Evolutionary conservation across 345 rosid genomes (phyloP), one percentile per base, ranked within the genome.

Genomic region (Heritiera fomes): DNA sequence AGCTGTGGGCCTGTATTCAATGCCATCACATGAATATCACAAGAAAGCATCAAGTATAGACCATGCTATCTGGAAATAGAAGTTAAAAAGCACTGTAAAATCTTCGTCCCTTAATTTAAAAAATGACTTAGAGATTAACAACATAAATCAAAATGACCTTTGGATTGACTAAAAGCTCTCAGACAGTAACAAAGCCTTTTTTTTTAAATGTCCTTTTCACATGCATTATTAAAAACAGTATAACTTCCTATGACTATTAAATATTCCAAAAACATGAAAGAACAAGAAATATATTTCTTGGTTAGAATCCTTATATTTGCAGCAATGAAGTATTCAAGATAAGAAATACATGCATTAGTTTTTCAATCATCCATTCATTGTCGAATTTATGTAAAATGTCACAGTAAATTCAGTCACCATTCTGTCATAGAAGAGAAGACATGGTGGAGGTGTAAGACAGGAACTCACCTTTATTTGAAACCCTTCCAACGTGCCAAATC

Each of bases 401-500:
- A 15, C 9, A 1, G 67, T 32, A 62, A 7, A 62, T 43, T 40
- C 43, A 40, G 43, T 40, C 4, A 40, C 43, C 43, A 4, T 23
- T 23, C 43, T 40, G 43, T 40, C 43, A 40, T 40, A 52, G 3
- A 9, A 47, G 52, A 65, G 11, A 17, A 15, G 47, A 13, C 8
- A 23, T 8, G 28, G 8, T 23, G 64, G 64, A 34, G 14, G 15
- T 60, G 13, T 63, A 38, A 64, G 41, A 20, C 7, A 49, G 49
- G 30, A 40, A 69, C 32, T 43, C 15, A 93, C 93, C 87, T 43
- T 17, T 28, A 74, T 85, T 90, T 47, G 96, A 90, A 80, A 87
- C 93, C 40, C 98, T 85, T n/a, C 96, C 98, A 41, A 83, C 90
- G 75, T 93, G 98, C 92, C 89, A 82, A 62, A 90, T 81, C 82